Evolutionary conservation across 1,284 basidiomycete genomes (phyloP).

Genomic region (Xerocomus minutiporus): DNA sequence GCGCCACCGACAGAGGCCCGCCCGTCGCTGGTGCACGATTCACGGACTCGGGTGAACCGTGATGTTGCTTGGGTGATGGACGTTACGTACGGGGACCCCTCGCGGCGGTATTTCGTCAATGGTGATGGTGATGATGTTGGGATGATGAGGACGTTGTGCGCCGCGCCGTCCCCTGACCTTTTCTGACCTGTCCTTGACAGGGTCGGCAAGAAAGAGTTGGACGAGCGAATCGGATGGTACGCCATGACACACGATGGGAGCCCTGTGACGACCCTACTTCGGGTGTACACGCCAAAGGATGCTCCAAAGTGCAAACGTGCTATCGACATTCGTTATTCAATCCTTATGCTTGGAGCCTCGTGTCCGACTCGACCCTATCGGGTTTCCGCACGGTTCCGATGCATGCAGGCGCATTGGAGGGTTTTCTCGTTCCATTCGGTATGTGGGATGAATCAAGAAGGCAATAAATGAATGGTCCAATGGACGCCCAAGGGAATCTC

Average conservation of each 20-base stretch:
- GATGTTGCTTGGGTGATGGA: background rate
- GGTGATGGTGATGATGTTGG: background rate
- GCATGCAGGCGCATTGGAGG: background rate
- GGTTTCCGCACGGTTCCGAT: background rate
- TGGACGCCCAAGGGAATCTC: background rate
- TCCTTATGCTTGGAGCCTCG: background rate
- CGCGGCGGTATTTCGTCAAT: background rate
- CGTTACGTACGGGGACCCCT: background rate
- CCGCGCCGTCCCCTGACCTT: background rate
- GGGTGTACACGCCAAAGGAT: background rate
- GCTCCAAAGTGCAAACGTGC: background rate
- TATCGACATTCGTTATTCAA: background rate
- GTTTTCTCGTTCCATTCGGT: background rate
- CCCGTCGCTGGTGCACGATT: background rate
- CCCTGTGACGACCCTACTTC: background rate
- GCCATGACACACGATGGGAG: background rate
- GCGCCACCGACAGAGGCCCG: background rate
- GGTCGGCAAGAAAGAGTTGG: background rate
- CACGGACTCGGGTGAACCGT: background rate
- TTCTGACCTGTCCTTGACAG: background rate
- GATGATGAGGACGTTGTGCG: background rate
- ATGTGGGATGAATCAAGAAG: background rate
- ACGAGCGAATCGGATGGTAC: background rate
- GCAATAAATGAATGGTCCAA: background rate
- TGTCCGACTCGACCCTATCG: background rate